Conservation (phyloP, 495 filamentous ascomycete species). For the Podospora sp. region DNA sequence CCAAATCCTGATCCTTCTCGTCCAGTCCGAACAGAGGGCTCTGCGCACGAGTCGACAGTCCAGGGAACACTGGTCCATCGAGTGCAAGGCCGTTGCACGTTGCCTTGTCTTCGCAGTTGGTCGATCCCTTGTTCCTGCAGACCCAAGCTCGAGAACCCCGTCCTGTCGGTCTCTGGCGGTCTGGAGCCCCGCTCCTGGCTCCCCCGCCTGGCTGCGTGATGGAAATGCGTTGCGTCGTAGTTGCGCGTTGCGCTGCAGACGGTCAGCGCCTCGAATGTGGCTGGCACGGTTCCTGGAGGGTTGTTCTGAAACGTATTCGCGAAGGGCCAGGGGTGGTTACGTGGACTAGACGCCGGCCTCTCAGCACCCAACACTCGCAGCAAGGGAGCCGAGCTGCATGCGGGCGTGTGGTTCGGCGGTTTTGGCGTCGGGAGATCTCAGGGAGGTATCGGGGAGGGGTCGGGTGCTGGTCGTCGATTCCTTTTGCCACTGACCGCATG, state of each 20-base stretch:
- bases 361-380: constrained; percentile 10
- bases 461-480: constrained; percentile 1
- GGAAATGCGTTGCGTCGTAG: constrained; percentile 3
- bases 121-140: constrained; percentile 13
- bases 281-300: constrained; percentile 27
- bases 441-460: constrained; percentile 3
- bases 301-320: constrained; percentile 29
- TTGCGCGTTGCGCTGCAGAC: constrained; percentile 5
- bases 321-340: constrained; percentile 14
- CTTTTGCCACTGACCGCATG: neutral
- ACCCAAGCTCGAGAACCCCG: constrained; percentile 1
- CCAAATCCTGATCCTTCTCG: neutral
- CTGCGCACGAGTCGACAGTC: constrained; percentile 1
- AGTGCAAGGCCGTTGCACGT: neutral
- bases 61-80: constrained; percentile 8
- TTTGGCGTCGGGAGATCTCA: constrained; percentile 10
- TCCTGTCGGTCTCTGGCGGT: neutral
- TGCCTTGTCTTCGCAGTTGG: neutral
- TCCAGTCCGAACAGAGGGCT: constrained; percentile 1
- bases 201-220: neutral
- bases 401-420: constrained; percentile 13
- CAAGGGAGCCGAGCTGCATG: constrained; percentile 18
- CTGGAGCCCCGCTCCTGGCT: constrained; percentile 1
- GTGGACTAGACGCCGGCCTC: constrained; percentile 14
- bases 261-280: constrained; percentile 14